These are phyloP conservation scores for Amaranthus tricolor DNA, from an alignment of 179 eudicot species.

Conservation along the genomic window DNA sequence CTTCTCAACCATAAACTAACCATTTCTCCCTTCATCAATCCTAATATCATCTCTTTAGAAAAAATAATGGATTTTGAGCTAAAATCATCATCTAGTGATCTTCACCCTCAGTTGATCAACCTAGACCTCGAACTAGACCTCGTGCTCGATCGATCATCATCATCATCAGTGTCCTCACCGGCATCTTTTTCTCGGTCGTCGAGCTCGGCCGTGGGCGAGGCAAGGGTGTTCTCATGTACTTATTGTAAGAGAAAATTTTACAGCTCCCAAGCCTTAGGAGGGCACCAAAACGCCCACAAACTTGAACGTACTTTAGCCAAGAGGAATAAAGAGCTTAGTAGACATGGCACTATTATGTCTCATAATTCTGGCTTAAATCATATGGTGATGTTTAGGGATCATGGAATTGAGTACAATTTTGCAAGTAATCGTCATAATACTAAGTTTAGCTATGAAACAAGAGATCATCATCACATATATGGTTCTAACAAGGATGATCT, in stretches of 20 bases:
- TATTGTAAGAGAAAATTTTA: conserved; percentile 36
- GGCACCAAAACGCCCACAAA: conserved; percentile 45
- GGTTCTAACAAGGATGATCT: conserved; percentile 20
- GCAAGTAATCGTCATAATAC: not conserved
- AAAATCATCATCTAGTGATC: conserved; percentile 21
- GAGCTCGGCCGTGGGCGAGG: not conserved
- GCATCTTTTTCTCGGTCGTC: not conserved
- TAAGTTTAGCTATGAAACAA: conserved; percentile 3
- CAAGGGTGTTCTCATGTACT: conserved; percentile 35
- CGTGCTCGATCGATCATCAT: conserved; percentile 25
- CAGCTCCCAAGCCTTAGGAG: conserved; percentile 39
- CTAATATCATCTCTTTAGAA: not conserved
- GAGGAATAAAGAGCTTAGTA: conserved; percentile 15
- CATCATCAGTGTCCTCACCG: conserved; percentile 23
- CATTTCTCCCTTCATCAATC: not conserved
- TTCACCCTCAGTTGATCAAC: conserved; percentile 6
- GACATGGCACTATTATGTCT: not conserved
- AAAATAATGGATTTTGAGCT: conserved; percentile 22
- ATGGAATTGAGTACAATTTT: not conserved
- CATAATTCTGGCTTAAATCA: not conserved
- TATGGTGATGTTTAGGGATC: not conserved
- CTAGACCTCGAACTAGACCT: conserved; percentile 30
- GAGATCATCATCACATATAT: not conserved
- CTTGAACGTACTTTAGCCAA: conserved; percentile 34
- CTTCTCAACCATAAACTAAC: conserved; percentile 3